phyloP scores from a whole-genome alignment of 2,329 filamentous ascomycete genomes.

The Ophiosphaerella herpotricha region DNA sequence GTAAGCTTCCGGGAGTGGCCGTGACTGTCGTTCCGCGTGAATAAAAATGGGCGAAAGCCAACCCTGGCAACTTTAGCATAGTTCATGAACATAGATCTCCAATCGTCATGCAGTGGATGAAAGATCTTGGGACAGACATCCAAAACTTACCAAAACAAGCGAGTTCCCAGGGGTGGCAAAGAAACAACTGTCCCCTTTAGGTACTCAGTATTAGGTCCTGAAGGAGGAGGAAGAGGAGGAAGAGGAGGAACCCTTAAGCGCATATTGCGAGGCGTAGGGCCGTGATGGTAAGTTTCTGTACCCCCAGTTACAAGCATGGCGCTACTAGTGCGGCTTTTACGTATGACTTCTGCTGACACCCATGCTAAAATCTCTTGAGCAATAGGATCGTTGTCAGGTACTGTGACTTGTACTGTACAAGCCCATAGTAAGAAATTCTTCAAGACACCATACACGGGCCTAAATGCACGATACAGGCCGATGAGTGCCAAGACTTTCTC shows the following conservation, averaged over 20 bases:
- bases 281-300: constrained; percentile 8
- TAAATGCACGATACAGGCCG: constrained; percentile 28
- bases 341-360: constrained; percentile 33
- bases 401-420: constrained; percentile 25
- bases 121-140: no score
- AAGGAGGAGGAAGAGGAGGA: neutral
- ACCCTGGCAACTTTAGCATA: constrained; percentile 16
- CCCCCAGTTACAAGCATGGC: constrained; percentile 29
- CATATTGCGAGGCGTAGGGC: constrained; percentile 1
- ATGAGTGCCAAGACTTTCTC: constrained; percentile 30
- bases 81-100: no score
- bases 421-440: constrained; percentile 24
- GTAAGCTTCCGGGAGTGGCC: neutral
- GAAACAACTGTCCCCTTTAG: constrained; percentile 14
- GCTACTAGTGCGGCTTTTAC: constrained; percentile 22
- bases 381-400: constrained; percentile 29
- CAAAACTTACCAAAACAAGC: constrained; percentile 29
- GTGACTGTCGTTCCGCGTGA: constrained; percentile 19
- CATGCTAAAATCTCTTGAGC: constrained; percentile 32
- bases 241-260: neutral
- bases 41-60: constrained; percentile 34
- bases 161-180: constrained; percentile 25
- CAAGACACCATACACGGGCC: constrained; percentile 19
- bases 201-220: neutral
- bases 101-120: no score